Percentiles rank a stretch among this genome's conserved stretches.
phyloP scores from a whole-genome alignment of 2,329 filamentous ascomycete species.

The Hypoxylon sp. region DNA sequence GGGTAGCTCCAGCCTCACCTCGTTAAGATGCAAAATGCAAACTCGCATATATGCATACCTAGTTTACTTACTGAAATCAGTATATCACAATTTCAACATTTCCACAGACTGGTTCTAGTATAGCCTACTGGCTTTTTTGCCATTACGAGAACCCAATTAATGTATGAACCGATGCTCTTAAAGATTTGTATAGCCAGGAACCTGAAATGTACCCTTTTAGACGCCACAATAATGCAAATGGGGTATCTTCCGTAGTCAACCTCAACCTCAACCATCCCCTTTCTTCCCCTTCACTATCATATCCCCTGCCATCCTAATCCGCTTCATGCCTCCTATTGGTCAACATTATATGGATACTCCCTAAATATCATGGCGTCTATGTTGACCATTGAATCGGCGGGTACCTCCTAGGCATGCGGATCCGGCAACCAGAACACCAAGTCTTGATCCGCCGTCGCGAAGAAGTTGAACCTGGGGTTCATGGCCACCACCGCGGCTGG shows the following conservation, averaged over 20 bases:
- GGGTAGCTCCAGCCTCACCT: slow-evolving; percentile 39
- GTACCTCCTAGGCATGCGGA: slow-evolving; percentile 63
- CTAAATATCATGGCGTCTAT: background rate
- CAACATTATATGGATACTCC: too few species aligned
- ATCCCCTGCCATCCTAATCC: background rate
- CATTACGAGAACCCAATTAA: background rate
- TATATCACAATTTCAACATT: background rate
- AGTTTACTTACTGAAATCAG: background rate
- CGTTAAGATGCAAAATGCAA: background rate
- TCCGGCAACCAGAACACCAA: slow-evolving; percentile 84
- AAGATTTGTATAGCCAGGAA: slow-evolving; percentile 2
- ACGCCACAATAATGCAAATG: slow-evolving; percentile 43
- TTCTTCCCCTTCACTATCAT: slow-evolving; percentile 2
- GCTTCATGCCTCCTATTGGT: background rate
- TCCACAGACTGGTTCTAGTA: background rate
- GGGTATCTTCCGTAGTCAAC: slow-evolving; percentile 43
- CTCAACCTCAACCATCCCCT: slow-evolving; percentile 9
- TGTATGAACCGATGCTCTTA: background rate
- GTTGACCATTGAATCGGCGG: background rate
- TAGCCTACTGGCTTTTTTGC: background rate
- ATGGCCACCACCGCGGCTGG: slow-evolving; percentile 84
- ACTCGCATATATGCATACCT: slow-evolving; percentile 17
- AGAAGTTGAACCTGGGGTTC: slow-evolving; percentile 92
- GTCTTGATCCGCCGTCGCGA: slow-evolving; percentile 91
- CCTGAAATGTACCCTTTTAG: slow-evolving; percentile 30